phyloP scores from a whole-genome alignment of 805 yeast species.

The Kregervanrija pseudodelftensis region DNA sequence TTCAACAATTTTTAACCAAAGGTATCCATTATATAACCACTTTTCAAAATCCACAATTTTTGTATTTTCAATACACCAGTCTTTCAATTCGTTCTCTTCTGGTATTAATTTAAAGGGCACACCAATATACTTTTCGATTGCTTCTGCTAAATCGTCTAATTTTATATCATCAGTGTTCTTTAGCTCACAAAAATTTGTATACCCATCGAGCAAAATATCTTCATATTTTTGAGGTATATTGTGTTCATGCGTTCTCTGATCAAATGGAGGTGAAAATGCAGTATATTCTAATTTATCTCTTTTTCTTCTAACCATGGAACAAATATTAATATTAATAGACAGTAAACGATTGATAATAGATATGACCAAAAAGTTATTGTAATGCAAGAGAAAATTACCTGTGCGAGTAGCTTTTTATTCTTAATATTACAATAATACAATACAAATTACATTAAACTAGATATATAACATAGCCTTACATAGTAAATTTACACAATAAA shows the following conservation, averaged over 20 bases:
- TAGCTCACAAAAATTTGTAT: conserved; percentile 33
- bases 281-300: not conserved
- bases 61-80: conserved; percentile 18
- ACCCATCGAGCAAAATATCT: conserved; percentile 36
- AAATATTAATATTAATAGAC: no score
- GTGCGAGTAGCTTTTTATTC: not conserved
- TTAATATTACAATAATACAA: no score
- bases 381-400: not conserved
- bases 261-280: conserved; percentile 12
- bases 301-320: no score
- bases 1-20: conserved; percentile 29
- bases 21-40: conserved; percentile 33
- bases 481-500: no score
- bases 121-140: conserved; percentile 1
- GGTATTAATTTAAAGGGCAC: conserved; percentile 7
- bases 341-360: not conserved
- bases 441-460: no score
- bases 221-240: conserved; percentile 37
- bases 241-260: conserved; percentile 2
- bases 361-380: not conserved
- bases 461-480: no score
- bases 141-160: conserved; percentile 18
- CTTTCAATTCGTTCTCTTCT: not conserved
- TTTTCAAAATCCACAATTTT: conserved; percentile 42
- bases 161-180: conserved; percentile 31